Evolutionary conservation across 768 basidiomycete genomes (phyloP).

Genomic region (Russula ochroleuca): DNA sequence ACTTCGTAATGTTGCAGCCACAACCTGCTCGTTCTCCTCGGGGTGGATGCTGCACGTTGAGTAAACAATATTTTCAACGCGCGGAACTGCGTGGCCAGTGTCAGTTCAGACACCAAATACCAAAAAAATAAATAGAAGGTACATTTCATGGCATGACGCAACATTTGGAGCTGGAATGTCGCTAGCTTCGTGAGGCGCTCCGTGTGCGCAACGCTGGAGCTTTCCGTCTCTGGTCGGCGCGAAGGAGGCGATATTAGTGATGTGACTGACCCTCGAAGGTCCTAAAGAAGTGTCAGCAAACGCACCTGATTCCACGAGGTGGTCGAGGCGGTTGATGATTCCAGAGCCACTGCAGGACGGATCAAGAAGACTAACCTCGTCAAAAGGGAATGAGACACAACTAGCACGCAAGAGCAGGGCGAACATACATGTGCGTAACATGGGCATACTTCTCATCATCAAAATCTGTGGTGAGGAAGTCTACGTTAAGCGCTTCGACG

Average conservation of each 20-base stretch:
- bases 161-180: conserved; percentile 84
- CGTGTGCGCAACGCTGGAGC: conserved; percentile 48
- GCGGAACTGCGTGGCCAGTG: conserved; percentile 52
- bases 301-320: conserved; percentile 72
- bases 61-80: conserved; percentile 80
- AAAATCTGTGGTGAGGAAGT: conserved; percentile 82
- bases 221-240: conserved; percentile 44
- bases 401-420: conserved; percentile 3
- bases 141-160: conserved; percentile 96
- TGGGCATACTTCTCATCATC: conserved; percentile 52
- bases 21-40: conserved; percentile 90
- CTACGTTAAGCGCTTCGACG: conserved; percentile 64
- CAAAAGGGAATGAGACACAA: conserved; percentile 3
- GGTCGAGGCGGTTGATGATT: conserved; percentile 84
- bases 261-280: not conserved
- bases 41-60: conserved; percentile 96
- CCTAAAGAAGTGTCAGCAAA: not conserved
- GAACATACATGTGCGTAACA: conserved; percentile 82
- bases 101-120: not conserved
- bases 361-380: conserved; percentile 68
- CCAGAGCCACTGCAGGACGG: conserved; percentile 96
- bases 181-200: conserved; percentile 81
- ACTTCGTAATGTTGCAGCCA: conserved; percentile 64
- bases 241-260: conserved; percentile 16
- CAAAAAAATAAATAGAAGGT: conserved; percentile 27